phyloP scores from a whole-genome alignment of 1,284 basidiomycete genomes.

The Mycosarcoma maydis region DNA sequence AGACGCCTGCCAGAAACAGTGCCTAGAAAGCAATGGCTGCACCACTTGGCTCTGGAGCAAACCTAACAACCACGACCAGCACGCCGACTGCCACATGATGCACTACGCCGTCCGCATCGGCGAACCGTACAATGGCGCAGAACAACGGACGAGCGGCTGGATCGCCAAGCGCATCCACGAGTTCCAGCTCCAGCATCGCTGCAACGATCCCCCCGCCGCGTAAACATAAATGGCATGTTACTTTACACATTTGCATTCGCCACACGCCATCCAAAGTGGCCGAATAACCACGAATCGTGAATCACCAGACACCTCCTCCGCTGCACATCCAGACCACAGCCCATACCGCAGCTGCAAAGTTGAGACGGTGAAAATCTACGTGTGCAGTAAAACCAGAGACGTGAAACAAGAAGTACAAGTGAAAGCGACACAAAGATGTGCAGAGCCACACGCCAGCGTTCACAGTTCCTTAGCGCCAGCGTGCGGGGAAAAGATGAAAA shows the following conservation, averaged over 20 bases:
- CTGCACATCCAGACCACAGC: too few species aligned
- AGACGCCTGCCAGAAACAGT: constrained; percentile 11
- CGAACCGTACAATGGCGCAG: constrained; percentile 16
- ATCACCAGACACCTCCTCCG: too few species aligned
- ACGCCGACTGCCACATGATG: constrained; percentile 30
- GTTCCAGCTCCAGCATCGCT: constrained; percentile 18
- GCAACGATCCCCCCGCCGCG: constrained; percentile 17
- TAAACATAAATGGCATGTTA: not conserved
- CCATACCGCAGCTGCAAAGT: too few species aligned
- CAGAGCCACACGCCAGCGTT: too few species aligned
- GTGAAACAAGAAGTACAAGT: not conserved
- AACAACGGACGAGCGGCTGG: constrained; percentile 32
- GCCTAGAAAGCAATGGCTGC: constrained; percentile 12
- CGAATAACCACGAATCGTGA: too few species aligned
- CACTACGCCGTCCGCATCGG: constrained; percentile 19
- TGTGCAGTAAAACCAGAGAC: not conserved
- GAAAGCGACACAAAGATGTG: too few species aligned
- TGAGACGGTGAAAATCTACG: too few species aligned
- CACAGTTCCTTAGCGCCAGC: too few species aligned
- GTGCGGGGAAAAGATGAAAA: too few species aligned
- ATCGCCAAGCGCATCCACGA: constrained; percentile 7
- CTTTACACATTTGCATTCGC: too few species aligned
- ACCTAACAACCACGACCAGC: constrained; percentile 1
- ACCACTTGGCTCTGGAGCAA: constrained; percentile 39
- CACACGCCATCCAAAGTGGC: too few species aligned